phyloP scores from a whole-genome alignment of 192 early-diverging fungal species.

The Ambispora gerdemannii region DNA sequence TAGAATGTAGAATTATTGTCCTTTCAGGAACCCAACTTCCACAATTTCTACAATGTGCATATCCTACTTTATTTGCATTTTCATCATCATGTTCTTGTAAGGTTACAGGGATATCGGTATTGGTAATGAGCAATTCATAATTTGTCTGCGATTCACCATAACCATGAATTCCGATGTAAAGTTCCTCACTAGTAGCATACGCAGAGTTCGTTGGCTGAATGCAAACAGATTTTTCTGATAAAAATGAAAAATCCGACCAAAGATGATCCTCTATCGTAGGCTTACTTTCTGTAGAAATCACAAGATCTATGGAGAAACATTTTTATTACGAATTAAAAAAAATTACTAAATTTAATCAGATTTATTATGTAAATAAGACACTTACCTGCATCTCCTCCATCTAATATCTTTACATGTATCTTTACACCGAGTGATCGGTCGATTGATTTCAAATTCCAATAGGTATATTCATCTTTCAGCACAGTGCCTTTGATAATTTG shows the following conservation, averaged over 20 bases:
- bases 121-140: conserved; percentile 13
- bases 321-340: background rate
- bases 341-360: conserved; percentile 30
- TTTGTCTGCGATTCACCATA: conserved; percentile 22
- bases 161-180: conserved; percentile 47
- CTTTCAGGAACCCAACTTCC: conserved; percentile 57
- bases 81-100: conserved; percentile 13
- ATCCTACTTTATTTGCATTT: conserved; percentile 31
- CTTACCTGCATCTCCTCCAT: conserved; percentile 21
- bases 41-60: conserved; percentile 69
- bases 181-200: conserved; percentile 35
- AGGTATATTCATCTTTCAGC: conserved; percentile 24
- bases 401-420: conserved; percentile 13
- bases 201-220: conserved; percentile 36
- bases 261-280: conserved; percentile 44
- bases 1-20: conserved; percentile 65
- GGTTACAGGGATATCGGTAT: background rate
- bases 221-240: conserved; percentile 29
- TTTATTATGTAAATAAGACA: background rate
- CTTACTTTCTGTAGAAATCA: conserved; percentile 33
- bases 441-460: conserved; percentile 32
- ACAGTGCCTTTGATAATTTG: conserved; percentile 32
- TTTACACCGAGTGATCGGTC: conserved; percentile 32
- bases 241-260: conserved; percentile 46
- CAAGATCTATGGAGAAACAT: conserved; percentile 40